A percentile compares a stretch with the other conserved stretches of the same genome.
Conservation (phyloP, 352 stramenopile genomes). For the Globisporangium viniferum region DNA sequence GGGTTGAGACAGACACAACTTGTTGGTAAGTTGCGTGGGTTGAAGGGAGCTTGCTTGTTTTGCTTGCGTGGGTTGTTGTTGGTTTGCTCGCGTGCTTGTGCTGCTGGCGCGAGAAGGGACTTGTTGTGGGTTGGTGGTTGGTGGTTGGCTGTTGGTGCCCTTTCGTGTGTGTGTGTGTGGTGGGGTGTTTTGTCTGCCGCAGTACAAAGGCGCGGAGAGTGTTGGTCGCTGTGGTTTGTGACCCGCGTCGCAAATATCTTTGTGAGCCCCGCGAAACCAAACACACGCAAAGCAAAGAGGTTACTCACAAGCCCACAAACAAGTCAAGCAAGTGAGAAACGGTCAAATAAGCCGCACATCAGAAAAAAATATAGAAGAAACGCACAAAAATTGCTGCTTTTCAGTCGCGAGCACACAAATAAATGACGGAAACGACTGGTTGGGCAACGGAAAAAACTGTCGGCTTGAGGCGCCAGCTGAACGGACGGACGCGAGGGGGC, state of each 20-base stretch:
- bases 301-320: neutral
- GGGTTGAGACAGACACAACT: neutral
- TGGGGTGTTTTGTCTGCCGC: constrained; percentile 7
- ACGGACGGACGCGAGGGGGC: neutral
- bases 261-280: constrained; percentile 8
- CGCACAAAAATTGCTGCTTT: too few species aligned
- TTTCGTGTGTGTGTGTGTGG: neutral
- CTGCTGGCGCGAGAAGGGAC: neutral
- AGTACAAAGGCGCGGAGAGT: constrained; percentile 4
- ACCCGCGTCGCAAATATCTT: constrained; percentile 16
- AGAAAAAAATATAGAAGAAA: constrained; percentile 2
- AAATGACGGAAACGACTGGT: too few species aligned
- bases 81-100: constrained; percentile 2
- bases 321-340: constrained; percentile 7
- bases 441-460: too few species aligned
- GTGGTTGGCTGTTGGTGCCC: constrained; percentile 10
- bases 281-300: neutral
- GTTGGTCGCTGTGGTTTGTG: constrained; percentile 1
- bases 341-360: neutral
- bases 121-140: neutral
- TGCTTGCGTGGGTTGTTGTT: constrained; percentile 1
- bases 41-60: constrained; percentile 4
- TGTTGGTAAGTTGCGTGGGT: neutral
- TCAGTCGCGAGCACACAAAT: too few species aligned
- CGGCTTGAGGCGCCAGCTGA: neutral